Evolutionary conservation across 2,329 filamentous ascomycete species (phyloP).

Genomic region (Hymenoscyphus scutula): DNA sequence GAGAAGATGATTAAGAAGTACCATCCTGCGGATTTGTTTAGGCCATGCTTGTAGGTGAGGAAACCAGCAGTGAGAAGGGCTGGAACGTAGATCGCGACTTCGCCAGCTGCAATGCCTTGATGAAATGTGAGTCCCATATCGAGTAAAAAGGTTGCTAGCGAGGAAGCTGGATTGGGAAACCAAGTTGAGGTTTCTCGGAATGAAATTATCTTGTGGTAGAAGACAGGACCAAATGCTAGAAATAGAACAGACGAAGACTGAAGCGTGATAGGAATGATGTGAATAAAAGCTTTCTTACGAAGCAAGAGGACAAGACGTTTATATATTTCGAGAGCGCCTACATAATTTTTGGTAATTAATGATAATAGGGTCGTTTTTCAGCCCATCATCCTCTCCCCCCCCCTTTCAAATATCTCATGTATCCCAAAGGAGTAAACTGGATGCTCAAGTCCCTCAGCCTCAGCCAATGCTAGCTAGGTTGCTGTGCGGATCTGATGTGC

Average conservation of each 20-base stretch:
- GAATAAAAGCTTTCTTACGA: neutral
- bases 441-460: neutral
- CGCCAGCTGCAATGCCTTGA: conserved; percentile 42
- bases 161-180: neutral
- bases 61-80: conserved; percentile 38
- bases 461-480: neutral
- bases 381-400: neutral
- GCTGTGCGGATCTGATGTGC: neutral
- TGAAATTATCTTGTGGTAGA: neutral
- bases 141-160: neutral
- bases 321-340: neutral
- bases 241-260: neutral
- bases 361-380: neutral
- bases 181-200: neutral
- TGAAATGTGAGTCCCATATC: conserved; percentile 36
- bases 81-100: conserved; percentile 43
- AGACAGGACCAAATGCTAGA: neutral
- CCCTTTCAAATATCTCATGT: neutral
- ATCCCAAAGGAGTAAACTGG: neutral
- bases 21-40: conserved; percentile 49
- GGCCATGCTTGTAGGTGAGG: conserved; percentile 45
- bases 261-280: neutral
- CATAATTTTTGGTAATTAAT: neutral
- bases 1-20: conserved; percentile 53
- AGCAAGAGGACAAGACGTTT: neutral